These are phyloP conservation scores for Cystofilobasidium bisporidii DNA, from an alignment of 768 basidiomycete genomes.

Conservation along the genomic window DNA sequence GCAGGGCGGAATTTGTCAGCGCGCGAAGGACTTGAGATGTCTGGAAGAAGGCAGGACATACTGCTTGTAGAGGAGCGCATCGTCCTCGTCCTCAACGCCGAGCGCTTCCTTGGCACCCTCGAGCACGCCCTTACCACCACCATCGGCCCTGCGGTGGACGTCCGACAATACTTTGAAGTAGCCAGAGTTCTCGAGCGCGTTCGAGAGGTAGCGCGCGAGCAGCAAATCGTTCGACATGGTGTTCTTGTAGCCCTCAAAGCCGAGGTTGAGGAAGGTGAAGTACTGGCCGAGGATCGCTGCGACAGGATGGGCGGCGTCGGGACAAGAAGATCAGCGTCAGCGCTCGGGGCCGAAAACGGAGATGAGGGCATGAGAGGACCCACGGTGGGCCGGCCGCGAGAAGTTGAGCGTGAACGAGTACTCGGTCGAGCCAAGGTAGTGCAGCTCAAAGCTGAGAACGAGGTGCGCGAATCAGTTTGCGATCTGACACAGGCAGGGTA, in stretches of 20 bases:
- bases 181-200: constrained; percentile 24
- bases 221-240: background rate
- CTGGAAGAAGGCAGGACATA: background rate
- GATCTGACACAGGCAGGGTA: background rate
- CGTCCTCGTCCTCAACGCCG: background rate
- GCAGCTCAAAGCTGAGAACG: constrained; percentile 10
- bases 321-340: constrained; percentile 28
- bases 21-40: background rate
- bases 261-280: background rate
- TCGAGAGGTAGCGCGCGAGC: background rate
- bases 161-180: constrained; percentile 25
- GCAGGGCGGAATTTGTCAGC: background rate
- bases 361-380: too few relatives aligned
- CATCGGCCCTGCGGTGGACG: constrained; percentile 6
- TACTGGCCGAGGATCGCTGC: background rate
- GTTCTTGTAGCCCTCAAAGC: constrained; percentile 1
- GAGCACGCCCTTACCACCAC: constrained; percentile 5
- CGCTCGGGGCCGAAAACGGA: too few relatives aligned
- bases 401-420: constrained; percentile 33
- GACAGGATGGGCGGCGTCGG: background rate
- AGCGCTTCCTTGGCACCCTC: background rate
- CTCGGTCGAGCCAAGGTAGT: constrained; percentile 32
- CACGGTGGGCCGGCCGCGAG: constrained; percentile 27
- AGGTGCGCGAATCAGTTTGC: too few relatives aligned
- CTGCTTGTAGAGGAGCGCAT: constrained; percentile 6